Conservation (phyloP, 75 land plant species). For the Picea sitchensis region DNA sequence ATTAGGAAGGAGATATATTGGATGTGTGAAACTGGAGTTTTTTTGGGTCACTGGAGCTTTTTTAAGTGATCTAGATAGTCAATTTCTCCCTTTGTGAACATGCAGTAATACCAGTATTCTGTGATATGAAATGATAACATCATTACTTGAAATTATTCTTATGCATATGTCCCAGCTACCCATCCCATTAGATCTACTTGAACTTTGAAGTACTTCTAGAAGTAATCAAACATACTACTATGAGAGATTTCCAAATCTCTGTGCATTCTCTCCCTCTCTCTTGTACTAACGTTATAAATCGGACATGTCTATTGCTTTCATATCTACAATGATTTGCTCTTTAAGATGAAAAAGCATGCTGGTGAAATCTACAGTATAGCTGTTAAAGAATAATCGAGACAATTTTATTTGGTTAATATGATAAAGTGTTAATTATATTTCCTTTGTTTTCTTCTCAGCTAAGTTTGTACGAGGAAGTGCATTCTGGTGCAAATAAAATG, state of each 20-base stretch:
- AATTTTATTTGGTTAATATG: neutral
- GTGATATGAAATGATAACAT: neutral
- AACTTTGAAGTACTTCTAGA: neutral
- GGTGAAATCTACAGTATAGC: neutral
- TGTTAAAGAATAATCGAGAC: neutral
- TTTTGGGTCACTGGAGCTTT: neutral
- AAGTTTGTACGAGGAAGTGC: neutral
- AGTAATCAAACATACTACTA: neutral
- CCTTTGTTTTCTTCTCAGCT: neutral
- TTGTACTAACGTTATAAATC: neutral
- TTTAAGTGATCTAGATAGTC: neutral
- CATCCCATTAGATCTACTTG: neutral
- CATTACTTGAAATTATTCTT: neutral
- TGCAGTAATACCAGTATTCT: neutral
- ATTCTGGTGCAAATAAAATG: slow-evolving; percentile 8
- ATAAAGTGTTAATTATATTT: neutral
- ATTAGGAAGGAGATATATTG: too few species aligned
- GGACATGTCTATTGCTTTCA: neutral
- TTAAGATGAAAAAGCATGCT: neutral
- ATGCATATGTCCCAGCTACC: neutral
- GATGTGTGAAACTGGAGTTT: neutral
- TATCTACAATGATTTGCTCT: neutral
- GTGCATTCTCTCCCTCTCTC: neutral
- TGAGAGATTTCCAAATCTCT: neutral
- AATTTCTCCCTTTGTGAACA: neutral